Conservation (phyloP, 768 basidiomycete genomes). For the Sistotremastrum suecicum region DNA sequence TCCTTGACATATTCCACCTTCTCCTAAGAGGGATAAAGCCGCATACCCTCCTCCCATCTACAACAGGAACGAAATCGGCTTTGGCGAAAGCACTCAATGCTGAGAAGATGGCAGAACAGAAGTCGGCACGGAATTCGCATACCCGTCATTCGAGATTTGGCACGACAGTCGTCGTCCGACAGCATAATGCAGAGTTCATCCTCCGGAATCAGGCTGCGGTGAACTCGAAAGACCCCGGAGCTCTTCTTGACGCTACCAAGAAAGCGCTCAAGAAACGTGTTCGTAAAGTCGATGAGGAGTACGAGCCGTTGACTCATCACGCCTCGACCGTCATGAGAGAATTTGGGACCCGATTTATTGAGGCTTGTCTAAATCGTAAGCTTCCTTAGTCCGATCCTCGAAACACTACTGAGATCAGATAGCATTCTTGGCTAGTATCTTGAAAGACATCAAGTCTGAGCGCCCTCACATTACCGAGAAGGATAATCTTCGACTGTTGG, state of each 20-base stretch:
- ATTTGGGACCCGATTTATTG: slow-evolving; percentile 60
- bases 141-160: slow-evolving; percentile 94
- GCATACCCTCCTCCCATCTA: slow-evolving; percentile 19
- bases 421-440: slow-evolving; percentile 77
- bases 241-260: slow-evolving; percentile 59
- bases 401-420: background rate
- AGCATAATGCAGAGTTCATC: slow-evolving; percentile 41
- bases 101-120: slow-evolving; percentile 56
- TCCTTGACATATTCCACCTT: slow-evolving; percentile 88
- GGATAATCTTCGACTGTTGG: slow-evolving; percentile 81
- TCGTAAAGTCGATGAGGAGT: slow-evolving; percentile 53
- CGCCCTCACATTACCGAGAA: slow-evolving; percentile 88
- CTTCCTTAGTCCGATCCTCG: slow-evolving; percentile 13
- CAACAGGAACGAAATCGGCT: slow-evolving; percentile 16
- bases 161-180: slow-evolving; percentile 75
- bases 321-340: slow-evolving; percentile 50
- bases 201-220: slow-evolving; percentile 83
- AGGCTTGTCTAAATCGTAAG: slow-evolving; percentile 82
- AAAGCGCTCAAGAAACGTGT: slow-evolving; percentile 44
- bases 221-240: slow-evolving; percentile 50
- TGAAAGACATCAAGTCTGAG: slow-evolving; percentile 91
- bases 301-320: slow-evolving; percentile 46
- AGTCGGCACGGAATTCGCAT: slow-evolving; percentile 34
- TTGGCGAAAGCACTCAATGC: slow-evolving; percentile 53
- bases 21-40: slow-evolving; percentile 74